Evolutionary conservation across 495 filamentous ascomycete genomes (phyloP), one percentile per base, ranked within the genome.

Genomic region (Talaromyces stipitatus): DNA sequence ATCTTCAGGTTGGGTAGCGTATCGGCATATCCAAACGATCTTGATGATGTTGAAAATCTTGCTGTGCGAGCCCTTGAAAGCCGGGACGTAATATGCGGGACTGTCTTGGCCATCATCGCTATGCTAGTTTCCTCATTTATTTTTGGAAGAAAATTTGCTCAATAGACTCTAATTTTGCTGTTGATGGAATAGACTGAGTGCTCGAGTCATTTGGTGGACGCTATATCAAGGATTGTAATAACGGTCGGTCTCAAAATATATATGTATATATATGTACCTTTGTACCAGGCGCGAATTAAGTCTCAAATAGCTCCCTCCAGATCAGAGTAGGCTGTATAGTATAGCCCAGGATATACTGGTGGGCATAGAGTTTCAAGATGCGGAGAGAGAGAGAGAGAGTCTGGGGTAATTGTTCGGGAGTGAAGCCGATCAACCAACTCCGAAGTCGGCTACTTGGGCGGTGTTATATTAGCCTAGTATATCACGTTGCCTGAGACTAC

Each of bases 1-100:
- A 96, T 90, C 55, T 85, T 90, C 36, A 95, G 76, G 58, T 91
- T 90, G 1, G 73, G 72, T 5, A 92, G 78, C 0, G 91, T 96
- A 59, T 86, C 79, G 11, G 77, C 74, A 66, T 86, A 86, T 30
- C 61, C 66, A 4, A 65, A 51, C 0, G 27, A 56, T 56, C 62
- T 62, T 7, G 67, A 60, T 3, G 70, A 72, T 2, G 69, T 73
- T 2, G 77, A 78, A 59, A 83, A 82, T 4, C 56, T 47, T 41
- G 52, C 50, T 26, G 38, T 12, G 26, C 22, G 54, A 26, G 54
- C 23, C 23, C 28, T 55, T 43, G 29, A 55, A 20, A 55, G 32
- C 38, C n/a, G 30, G 23, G 28, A 38, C 16, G 38, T 29, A 55
- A 51, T 14, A 26, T 20, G 48, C 11, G 48, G 48, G 11, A 51